Evolutionary conservation across 306 rosid genomes (phyloP), one percentile per base, ranked within the genome.

Genomic region (Adenanthera pavonina): DNA sequence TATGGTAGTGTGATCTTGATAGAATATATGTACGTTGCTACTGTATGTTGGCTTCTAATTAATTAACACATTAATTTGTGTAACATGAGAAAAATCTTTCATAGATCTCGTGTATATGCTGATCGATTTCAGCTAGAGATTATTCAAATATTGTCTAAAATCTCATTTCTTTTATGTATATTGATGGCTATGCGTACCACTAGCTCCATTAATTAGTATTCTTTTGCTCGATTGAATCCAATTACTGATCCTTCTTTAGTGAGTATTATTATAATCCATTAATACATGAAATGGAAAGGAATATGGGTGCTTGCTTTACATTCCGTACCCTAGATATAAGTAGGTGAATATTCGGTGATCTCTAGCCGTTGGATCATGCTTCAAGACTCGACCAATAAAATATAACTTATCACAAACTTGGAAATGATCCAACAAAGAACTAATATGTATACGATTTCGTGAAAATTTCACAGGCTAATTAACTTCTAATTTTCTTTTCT

Each of bases 51-150:
- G 57, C n/a, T 78, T 84, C 79, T 46, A 61, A 82, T 35, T 35
- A 41, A 81, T 78, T 84, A 78, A 68, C 75, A 54, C 25, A 75
- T 65, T 25, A 25, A 40, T 38, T 15, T 68, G 17, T 68, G 73
- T 68, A 67, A 78, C 85, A 85, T 64, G 76, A 85, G 81, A 84
- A 20, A 60, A 84, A 71, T 47, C 15, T 60, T 60, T 60, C 71
- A 80, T 75, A 33, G 60, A 74, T 69, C 54, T 76, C 33, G 76
- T 69, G 75, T 76, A 81, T 67, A 78, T 69, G 41, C 52, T 75
- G 38, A 56, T 67, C 69, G 74, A 8, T 72, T 79, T 82, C 48
- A 57, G 38, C 67, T 79, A 76, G 64, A 68, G 44, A 30, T 61
- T 64, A 57, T 74, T 82, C 76, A 75, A 12, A 25, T 25, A 25